Evolutionary conservation across 257 asterid genomes (phyloP), one percentile per base, ranked within the genome.

Genomic region (Scutellaria barbata): DNA sequence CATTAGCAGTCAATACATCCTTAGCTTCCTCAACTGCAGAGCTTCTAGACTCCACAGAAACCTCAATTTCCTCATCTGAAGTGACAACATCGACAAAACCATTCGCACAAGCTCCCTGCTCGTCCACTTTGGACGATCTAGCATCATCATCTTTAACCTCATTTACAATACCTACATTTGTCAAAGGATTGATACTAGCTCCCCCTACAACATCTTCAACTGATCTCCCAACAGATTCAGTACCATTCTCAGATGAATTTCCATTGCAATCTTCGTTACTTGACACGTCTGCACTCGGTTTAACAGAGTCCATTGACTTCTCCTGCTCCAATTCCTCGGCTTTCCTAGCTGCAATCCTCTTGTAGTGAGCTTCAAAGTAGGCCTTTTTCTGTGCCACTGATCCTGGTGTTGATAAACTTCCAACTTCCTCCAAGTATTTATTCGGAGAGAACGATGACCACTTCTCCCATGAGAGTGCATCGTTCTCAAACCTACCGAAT

Each of bases 381-480:
- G 97, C 98, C 85, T 89, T 91, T 77, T 94, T 91, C 73, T 91
- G 95, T 7, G 96, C 96, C 52, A 94, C 98, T 43, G 97, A 89
- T 75, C 98, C 97, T 6, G 97, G 97, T 3, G 95, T 87, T 0
- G 96, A 89, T 71, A 89, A 82, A 81, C 65, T 91, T 51, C 88
- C 98, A 20, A 89, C 96, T 84, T 94, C 98, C 82, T 94, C 98
- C 81, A 94, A 79, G 66, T 94, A 91, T 81, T 94, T 94, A 46
- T 90, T 94, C 42, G 92, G 96, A 11, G 97, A 91, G 73, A 94
- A 94, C 25, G 96, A 82, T 12, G 98, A 94, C 95, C 96, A 94
- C 72, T 89, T 94, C 81, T 91, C 98, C 98, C 96, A 94, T 43
- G 97, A 83, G 69, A 94, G 96, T 57, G 83, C 85, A 81, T 90